Conservation (phyloP, 2,329 filamentous ascomycete species). For the Clonostachys rhizophaga region DNA sequence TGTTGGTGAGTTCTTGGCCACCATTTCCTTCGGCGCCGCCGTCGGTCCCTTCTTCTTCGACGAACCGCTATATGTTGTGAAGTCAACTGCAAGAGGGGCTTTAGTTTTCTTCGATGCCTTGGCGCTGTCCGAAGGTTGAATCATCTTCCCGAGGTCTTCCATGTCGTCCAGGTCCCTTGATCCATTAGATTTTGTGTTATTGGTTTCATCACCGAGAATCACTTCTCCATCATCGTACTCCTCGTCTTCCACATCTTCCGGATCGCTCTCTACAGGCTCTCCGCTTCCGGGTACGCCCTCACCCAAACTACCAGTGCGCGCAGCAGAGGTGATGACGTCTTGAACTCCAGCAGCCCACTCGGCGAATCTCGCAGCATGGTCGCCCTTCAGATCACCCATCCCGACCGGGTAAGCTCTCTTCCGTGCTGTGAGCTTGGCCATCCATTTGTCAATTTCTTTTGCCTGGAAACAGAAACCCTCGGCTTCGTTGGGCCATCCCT, state of each 20-base stretch:
- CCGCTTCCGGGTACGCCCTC: slow-evolving; percentile 74
- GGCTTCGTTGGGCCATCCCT: slow-evolving; percentile 87
- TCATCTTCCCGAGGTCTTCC: slow-evolving; percentile 73
- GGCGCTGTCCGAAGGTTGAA: slow-evolving; percentile 40
- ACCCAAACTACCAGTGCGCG: slow-evolving; percentile 50
- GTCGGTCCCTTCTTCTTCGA: slow-evolving; percentile 42
- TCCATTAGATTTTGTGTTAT: slow-evolving; percentile 24
- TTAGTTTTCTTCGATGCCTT: slow-evolving; percentile 18
- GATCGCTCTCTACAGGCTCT: slow-evolving; percentile 79
- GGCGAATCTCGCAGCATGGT: slow-evolving; percentile 58
- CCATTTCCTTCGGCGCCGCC: slow-evolving; percentile 78
- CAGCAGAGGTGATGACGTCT: slow-evolving; percentile 64
- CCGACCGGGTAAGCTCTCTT: slow-evolving; percentile 88
- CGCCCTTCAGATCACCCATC: slow-evolving; percentile 79
- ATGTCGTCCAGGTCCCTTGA: slow-evolving; percentile 63
- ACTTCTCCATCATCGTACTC: slow-evolving; percentile 48
- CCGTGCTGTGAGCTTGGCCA: slow-evolving; percentile 86
- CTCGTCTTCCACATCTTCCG: slow-evolving; percentile 60
- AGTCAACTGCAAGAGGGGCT: slow-evolving; percentile 73
- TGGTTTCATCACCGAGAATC: slow-evolving; percentile 34
- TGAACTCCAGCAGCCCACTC: slow-evolving; percentile 77
- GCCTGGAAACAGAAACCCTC: slow-evolving; percentile 94
- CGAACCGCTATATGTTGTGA: slow-evolving; percentile 64
- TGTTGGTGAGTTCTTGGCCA: slow-evolving; percentile 84
- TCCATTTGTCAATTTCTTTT: slow-evolving; percentile 87